Base-by-base conservation (phyloP, 495 filamentous ascomycete species). In the Daldinia caldariorum region DNA sequence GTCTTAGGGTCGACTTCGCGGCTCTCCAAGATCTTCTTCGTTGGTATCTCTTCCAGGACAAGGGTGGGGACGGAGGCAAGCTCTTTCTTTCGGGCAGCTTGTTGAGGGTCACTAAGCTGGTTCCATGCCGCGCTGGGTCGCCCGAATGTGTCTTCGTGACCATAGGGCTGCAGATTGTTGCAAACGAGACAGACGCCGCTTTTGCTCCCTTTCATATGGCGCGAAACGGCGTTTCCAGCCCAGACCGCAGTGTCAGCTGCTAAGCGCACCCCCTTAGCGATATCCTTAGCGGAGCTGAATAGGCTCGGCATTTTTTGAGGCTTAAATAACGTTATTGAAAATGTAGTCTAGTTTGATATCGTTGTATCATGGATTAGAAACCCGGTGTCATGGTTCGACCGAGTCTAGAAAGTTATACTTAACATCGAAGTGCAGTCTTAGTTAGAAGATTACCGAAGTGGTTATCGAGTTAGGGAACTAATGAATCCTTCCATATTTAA, bases 11-110 rank as follows among this genome's bases (percentile, higher is more conserved):
- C 53, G 7, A 39, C 50, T 16, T 69, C 66, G 4, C 66, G 66
- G 16, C 66, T 62, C 59, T 69, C 66, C 8, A 69, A 14, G 13
- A 69, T 47, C 26, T 69, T 69, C 66, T 63, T 69, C 10, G 66
- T 58, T 4, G 66, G 10, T 6, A 69, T 34, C 6, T 69, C 10
- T 26, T 69, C 41, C 18, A 69, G 54, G 22, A 63, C 58, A 8
- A 69, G 41, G 13, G 66, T 69, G 8, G 66, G 59, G 10, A 63
- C 58, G 7, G 53, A 62, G 41, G 34, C 26, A 14, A 69, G 66
- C 35, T 69, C 53, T 45, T 63, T 62, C 32, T 45, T 47, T 2
- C 66, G 66, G 50, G 43, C 18, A 47, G 43, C 43, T 22, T 22
- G 43, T 20, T 22, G 43, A 6, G 43, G 43, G 4, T 47, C 18